Conservation (phyloP, 2,329 filamentous ascomycete species). For the Fusarium chlamydosporum region DNA sequence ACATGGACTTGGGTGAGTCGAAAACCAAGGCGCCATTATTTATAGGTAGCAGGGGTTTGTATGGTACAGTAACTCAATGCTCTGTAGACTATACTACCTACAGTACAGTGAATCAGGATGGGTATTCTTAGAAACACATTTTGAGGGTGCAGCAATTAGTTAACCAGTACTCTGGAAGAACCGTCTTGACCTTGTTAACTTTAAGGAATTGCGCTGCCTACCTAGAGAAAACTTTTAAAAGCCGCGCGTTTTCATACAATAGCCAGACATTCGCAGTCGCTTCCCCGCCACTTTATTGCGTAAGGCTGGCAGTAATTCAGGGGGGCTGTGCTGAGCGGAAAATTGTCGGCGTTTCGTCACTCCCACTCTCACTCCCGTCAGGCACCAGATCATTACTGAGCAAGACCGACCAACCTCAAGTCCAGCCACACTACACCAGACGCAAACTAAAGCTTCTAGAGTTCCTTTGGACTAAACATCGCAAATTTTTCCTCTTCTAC, state of each 20-base stretch:
- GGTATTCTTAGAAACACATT: neutral
- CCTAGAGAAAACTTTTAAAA: constrained; percentile 27
- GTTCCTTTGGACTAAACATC: constrained; percentile 44
- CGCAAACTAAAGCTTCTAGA: constrained; percentile 43
- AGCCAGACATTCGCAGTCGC: constrained; percentile 17
- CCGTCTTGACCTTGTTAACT: neutral
- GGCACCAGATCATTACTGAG: constrained; percentile 54
- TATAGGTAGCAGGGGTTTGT: constrained; percentile 8
- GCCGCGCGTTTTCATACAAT: constrained; percentile 35
- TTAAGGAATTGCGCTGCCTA: constrained; percentile 12
- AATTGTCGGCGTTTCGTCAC: constrained; percentile 57
- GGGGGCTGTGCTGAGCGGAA: constrained; percentile 54
- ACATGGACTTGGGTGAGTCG: constrained; percentile 28
- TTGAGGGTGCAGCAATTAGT: neutral
- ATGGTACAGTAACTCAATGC: neutral
- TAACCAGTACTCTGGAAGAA: neutral
- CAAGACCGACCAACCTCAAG: constrained; percentile 41
- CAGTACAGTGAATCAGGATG: constrained; percentile 1
- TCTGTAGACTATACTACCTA: too few relatives aligned
- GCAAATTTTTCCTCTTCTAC: constrained; percentile 33
- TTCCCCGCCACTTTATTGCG: constrained; percentile 45
- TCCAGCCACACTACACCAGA: constrained; percentile 53
- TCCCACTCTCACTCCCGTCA: constrained; percentile 42
- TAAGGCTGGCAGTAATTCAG: constrained; percentile 49
- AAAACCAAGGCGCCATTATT: constrained; percentile 35